Evolutionary conservation across 495 filamentous ascomycete genomes (phyloP), one percentile per base, ranked within the genome.

Genomic region (Haplographium delicatum): DNA sequence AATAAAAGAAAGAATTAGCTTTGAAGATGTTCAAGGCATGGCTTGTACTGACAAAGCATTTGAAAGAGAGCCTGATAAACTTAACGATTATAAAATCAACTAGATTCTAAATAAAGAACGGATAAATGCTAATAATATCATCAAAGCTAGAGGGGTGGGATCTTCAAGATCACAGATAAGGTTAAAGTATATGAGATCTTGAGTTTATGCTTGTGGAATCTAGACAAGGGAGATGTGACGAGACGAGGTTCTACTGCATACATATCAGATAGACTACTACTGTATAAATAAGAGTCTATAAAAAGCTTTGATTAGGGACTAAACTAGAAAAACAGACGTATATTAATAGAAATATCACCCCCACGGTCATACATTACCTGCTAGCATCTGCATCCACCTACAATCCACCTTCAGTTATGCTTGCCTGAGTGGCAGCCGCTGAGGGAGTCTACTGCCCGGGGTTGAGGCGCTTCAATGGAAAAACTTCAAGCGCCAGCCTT

Each of bases 401-500:
- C n/a, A n/a, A n/a, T n/a, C n/a, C n/a, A 20, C 22, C 35, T 19
- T 0, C n/a, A 20, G 16, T 8, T 15, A 0, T 19, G 35, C 3
- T 19, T 39, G 35, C 16, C 35, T 19, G 10, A 5, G 18, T 8
- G 18, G 35, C 22, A 15, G 16, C 15, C 35, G 11, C 22, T 39
- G 16, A 19, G 35, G 3, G 35, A 19, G 16, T 15, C 1, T 16
- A 19, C 25, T 25, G 35, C 38, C 6, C 10, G 18, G 38, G 50
- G 23, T 53, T 24, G 27, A 16, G 39, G 44, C 46, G 53, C 46
- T 47, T 50, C 39, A 46, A 47, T 50, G 47, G 39, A 41, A 40
- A 56, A 50, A 46, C 30, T 46, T 50, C 47, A 58, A 50, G 49
- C 55, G 55, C 55, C 49, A 53, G 50, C 49, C 53, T 39, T 49